Base-by-base conservation (phyloP, 306 rosid species). In the Erythrophleum fordii region DNA sequence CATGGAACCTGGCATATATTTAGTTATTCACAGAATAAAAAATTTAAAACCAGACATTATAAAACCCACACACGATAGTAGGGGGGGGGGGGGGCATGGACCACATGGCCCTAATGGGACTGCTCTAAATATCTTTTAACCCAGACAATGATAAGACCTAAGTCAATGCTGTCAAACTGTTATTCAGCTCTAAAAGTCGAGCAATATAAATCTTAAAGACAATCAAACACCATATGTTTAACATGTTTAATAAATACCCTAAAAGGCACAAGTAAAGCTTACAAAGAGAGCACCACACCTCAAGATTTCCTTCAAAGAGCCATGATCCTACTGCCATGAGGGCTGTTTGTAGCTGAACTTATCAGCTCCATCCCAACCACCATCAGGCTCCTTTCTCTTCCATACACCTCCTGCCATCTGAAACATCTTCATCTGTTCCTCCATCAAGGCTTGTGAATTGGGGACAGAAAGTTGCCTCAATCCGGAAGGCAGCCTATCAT, bases 341-440 rank as follows among this genome's bases (percentile, higher is more conserved):
- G 89, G 88, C 25, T 91, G 97, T 74, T 91, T 92, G 86, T 83
- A 91, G 88, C 87, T 84, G 75, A 31, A 31, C 52, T 46, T 89
- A 79, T 88, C 95, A 22, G 87, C 72, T n/a, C 92, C 89, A 85
- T 92, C 98, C 90, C 93, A 88, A 62, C 97, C 89, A 79, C 92
- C 85, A 74, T 92, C 98, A 20, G 97, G 97, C 71, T 95, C 97
- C 80, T 87, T 91, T 80, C 97, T 87, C 91, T 92, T 92, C 86
- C 83, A 66, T 66, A 86, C 83, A 78, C 97, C 87, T 11, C 85
- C 95, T 29, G 88, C 82, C 74, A 85, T 80, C 84, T 86, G 97
- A 88, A 80, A 86, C 90, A 92, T 87, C 88, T 88, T 95, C 69
- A 90, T 51, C 53, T 85, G 97, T 77, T 94, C 98, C 81, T 95